Base-by-base conservation (phyloP, 192 early-diverging fungal genomes). In the Entomortierella beljakovae region DNA sequence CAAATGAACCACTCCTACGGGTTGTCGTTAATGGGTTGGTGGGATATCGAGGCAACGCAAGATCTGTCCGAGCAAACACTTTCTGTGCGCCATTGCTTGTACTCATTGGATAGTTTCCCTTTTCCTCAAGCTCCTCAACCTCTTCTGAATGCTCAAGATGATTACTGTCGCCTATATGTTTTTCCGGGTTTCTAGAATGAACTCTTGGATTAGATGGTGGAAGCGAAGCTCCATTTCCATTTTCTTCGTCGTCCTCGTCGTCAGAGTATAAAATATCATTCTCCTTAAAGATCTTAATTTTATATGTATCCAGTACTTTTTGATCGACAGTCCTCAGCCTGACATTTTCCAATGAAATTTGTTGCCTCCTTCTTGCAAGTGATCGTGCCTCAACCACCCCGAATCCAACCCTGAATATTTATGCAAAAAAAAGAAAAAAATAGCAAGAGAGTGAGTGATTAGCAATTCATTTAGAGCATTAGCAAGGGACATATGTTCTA, bases 311-410 rank as follows among this genome's bases (percentile, higher is more conserved):
- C 32, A 79, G 33, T 0, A 57, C 53, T 13, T 64, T 64, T 32
- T 79, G 75, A 28, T 79, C 75, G 4, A 79, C 67, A 16, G 75
- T 79, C 23, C 53, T 63, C 13, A 52, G 56, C 22, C 55, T 79
- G 32, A 65, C 67, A 49, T 53, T 79, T 35, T 79, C 75, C 7
- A 64, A 54, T 33, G 48, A 61, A 28, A 70, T 64, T 16, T 79
- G 75, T 22, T 70, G 48, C 22, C 67, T 34, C 28, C 75, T 58
- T 51, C 61, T 22, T 3, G 49, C 15, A 5, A 79, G 25, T 10
- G 66, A 52, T 15, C 75, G 75, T n/a, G 67, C 67, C 50, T 79
- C 75, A 6, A 70, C 52, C 31, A 79, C 75, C 22, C 75, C 75
- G 46, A 79, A 79, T 4, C 67, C 66, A 4, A 70, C 61, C 75